Evolutionary conservation across 2,329 filamentous ascomycete genomes (phyloP), one percentile per base, ranked within the genome.

Genomic region (Bipolaris zeicola): DNA sequence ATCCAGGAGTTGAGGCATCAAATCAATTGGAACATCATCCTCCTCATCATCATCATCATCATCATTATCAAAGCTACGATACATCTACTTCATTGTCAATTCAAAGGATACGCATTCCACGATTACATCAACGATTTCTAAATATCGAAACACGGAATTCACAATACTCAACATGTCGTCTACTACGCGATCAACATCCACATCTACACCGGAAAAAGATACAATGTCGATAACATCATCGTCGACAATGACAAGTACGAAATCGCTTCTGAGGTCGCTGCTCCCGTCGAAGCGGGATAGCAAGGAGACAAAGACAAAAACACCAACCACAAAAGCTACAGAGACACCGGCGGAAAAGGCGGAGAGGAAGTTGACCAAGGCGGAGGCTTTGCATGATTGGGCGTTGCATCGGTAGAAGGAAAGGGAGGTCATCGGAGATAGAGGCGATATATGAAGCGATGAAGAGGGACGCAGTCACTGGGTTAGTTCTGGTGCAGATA

Each of bases 241-340:
- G 48, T 71, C 69, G 16, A 70, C 69, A 18, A 63, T 65, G 22
- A 43, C 63, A 11, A 68, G 69, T 6, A 66, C 63, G 6, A 68
- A 67, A 8, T 52, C 62, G 2, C 55, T 72, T 5, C 57, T 74
- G 16, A 61, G 64, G 36, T 66, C 62, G 1, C 54, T 70, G 14
- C 59, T 67, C 7, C 58, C 58, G n/a, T 63, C 58, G 7, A 65
- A 52, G n/a, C 42, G 42, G 31, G 3, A 16, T 6, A 18, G 16
- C 5, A 6, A 26, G 18, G 8, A n/a, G 42, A 8, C 4, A 37
- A 49, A 39, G 44, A 34, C 47, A 3, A 57, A 57, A 10, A 45
- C 45, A 2, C n/a, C 45, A 14, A 42, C 26, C 14, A 20, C 57
- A n/a, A 56, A 36, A 31, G 43, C 5, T 11, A 33, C 22, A 2